Evolutionary conservation across 768 basidiomycete species (phyloP).

Genomic region (Termitomyces sp.): DNA sequence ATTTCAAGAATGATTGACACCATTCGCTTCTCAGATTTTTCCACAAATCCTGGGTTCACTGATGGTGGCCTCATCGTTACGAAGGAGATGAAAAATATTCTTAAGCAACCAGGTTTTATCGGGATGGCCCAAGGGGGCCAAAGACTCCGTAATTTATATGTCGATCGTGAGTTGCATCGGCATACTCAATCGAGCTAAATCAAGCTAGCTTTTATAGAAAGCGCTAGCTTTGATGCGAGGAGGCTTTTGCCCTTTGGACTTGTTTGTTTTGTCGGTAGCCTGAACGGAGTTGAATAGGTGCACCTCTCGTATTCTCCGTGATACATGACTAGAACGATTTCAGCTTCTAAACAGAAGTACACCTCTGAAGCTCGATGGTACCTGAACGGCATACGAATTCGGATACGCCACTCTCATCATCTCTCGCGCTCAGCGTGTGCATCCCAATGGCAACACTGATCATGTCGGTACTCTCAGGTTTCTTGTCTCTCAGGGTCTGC

Average conservation of each 20-base stretch:
- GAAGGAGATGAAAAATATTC: conserved; percentile 21
- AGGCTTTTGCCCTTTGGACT: conserved; percentile 25
- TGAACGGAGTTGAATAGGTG: conserved; percentile 18
- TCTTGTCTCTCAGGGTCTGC: conserved; percentile 37
- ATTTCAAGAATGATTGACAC: background rate
- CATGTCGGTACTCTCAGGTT: conserved; percentile 34
- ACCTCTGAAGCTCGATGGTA: conserved; percentile 34
- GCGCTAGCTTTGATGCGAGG: conserved; percentile 18
- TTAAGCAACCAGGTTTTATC: conserved; percentile 26
- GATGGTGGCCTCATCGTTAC: conserved; percentile 26
- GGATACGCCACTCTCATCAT: conserved; percentile 39
- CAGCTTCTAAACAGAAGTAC: background rate
- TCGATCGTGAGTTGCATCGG: conserved; percentile 15
- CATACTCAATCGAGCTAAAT: background rate
- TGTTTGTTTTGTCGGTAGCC: conserved; percentile 23
- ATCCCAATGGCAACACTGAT: conserved; percentile 9
- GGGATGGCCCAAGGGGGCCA: conserved; percentile 20
- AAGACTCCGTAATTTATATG: conserved; percentile 24
- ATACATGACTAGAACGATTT: background rate
- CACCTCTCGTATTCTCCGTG: background rate
- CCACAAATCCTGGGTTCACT: background rate
- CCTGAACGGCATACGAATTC: conserved; percentile 39
- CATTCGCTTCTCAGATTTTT: background rate
- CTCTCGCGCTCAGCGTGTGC: conserved; percentile 36
- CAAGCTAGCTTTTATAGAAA: conserved; percentile 14